These are phyloP conservation scores for Fusarium irregulare DNA, from an alignment of 2,329 filamentous ascomycete genomes.

Conservation along the genomic window DNA sequence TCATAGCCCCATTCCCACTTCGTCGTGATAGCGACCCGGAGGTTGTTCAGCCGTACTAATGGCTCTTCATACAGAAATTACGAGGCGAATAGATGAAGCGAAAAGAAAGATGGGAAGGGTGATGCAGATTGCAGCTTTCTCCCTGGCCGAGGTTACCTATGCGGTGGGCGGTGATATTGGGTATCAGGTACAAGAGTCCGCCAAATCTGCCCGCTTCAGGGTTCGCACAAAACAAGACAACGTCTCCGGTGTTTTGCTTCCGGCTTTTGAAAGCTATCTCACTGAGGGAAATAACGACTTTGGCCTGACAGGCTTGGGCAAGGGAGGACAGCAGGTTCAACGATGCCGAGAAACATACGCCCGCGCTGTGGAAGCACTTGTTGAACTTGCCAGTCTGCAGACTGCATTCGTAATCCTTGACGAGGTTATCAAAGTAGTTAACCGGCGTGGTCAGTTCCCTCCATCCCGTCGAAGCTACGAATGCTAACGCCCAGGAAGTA, in stretches of 20 bases:
- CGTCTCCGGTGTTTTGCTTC: conserved; percentile 94
- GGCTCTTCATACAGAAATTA: conserved; percentile 77
- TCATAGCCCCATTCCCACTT: conserved; percentile 16
- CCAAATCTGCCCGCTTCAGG: conserved; percentile 90
- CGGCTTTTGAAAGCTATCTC: conserved; percentile 90
- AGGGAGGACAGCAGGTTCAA: conserved; percentile 97
- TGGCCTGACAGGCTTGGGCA: conserved; percentile 92
- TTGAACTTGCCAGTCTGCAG: conserved; percentile 93
- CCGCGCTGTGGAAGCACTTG: conserved; percentile 92
- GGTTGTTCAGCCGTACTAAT: conserved; percentile 32
- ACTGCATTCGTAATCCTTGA: conserved; percentile 98
- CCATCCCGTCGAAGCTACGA: background rate
- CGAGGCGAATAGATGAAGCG: conserved; percentile 95
- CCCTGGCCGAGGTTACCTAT: conserved; percentile 95
- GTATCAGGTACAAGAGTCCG: conserved; percentile 97
- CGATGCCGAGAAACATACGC: conserved; percentile 95
- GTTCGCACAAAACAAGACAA: conserved; percentile 97
- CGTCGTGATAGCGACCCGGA: background rate
- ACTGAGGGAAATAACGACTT: conserved; percentile 95
- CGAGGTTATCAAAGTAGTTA: conserved; percentile 99
- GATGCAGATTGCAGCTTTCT: conserved; percentile 99
- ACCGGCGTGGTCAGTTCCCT: conserved; percentile 77
- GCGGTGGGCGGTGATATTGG: conserved; percentile 95
- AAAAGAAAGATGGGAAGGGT: conserved; percentile 99
- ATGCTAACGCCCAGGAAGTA: conserved; percentile 62